Base-by-base conservation (phyloP, 2,329 filamentous ascomycete species). In the Bipolaris oryzae region DNA sequence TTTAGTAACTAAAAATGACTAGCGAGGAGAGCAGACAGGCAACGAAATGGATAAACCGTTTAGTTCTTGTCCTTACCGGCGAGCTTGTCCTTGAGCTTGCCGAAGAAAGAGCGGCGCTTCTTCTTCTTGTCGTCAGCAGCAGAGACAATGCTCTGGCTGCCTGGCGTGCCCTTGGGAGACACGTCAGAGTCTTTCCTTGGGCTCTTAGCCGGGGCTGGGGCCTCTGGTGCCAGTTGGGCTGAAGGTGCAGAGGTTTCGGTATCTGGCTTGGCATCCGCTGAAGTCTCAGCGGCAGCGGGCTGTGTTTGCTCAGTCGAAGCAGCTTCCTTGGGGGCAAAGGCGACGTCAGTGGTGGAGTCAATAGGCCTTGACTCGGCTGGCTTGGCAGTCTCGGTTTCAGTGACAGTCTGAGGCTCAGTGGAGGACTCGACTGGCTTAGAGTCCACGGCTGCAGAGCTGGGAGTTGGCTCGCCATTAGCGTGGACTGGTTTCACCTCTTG, bases 21-120 rank as follows among this genome's bases (percentile, higher is more conserved):
- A 57, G 53, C 53, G 41, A 16, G 57, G 63, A 60, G 54, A 61
- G 57, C 57, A 44, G 57, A 57, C 35, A 48, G 11, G 51, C 42
- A 47, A 43, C 45, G 42, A 43, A 44, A 47, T 53, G 35, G 31
- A 34, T 20, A 20, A 25, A 42, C 49, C 58, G 48, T 57, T 63
- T 69, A 70, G 55, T 67, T 52, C 56, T 73, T 72, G 61, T 67
- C 57, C 53, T 72, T 72, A 64, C 61, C 63, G 20, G 64, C 64
- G 49, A 82, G 70, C 75, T 80, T 81, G 55, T 81, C 79, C 77
- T 81, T 81, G 58, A 82, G 61, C 72, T 77, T 80, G 62, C 77
- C 77, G 57, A 82, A 81, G 67, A 82, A 74, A 51, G 76, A 77
- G 46, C 76, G 76, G 68, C 79, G 75, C 75, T 47, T 80, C 71